Percentiles rank a stretch among this genome's conserved stretches.
These are phyloP conservation scores for Malania oleifera DNA, from an alignment of 164 flowering plant species.

Conservation along the genomic window DNA sequence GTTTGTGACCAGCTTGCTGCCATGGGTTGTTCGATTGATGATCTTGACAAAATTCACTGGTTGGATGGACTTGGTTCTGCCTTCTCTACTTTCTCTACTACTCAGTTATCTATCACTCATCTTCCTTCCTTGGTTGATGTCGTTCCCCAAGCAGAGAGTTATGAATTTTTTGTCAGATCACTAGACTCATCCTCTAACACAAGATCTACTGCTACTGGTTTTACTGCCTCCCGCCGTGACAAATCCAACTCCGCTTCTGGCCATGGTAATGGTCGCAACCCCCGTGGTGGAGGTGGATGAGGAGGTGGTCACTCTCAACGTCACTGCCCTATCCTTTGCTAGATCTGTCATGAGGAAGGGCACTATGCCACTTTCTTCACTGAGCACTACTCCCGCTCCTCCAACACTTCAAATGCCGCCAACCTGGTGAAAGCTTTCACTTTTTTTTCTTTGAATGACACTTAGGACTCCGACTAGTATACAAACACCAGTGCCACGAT, in stretches of 20 bases:
- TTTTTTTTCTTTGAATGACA: not conserved
- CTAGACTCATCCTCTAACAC: not conserved
- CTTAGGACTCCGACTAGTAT: not conserved
- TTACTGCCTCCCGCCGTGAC: not conserved
- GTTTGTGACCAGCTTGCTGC: conserved; percentile 1
- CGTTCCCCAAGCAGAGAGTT: not conserved
- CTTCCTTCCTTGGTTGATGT: not conserved
- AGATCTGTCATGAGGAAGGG: conserved; percentile 1
- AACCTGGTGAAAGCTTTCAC: not conserved
- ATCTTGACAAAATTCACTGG: conserved; percentile 1
- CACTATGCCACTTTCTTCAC: not conserved
- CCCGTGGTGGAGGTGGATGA: not conserved
- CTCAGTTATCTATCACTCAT: not conserved
- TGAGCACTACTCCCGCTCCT: not conserved
- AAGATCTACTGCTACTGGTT: not conserved
- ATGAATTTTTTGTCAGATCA: not conserved
- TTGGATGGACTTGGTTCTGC: not conserved
- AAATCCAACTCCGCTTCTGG: not conserved
- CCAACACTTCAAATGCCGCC: conserved; percentile 3
- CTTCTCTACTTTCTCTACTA: conserved; percentile 1
- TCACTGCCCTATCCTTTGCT: not conserved
- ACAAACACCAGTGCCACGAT: not conserved
- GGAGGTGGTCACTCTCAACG: not conserved
- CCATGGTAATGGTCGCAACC: not conserved
- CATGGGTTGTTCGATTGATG: not conserved